Evolutionary conservation across 495 filamentous ascomycete species (phyloP).

Genomic region (Aspergillus ellipticus): DNA sequence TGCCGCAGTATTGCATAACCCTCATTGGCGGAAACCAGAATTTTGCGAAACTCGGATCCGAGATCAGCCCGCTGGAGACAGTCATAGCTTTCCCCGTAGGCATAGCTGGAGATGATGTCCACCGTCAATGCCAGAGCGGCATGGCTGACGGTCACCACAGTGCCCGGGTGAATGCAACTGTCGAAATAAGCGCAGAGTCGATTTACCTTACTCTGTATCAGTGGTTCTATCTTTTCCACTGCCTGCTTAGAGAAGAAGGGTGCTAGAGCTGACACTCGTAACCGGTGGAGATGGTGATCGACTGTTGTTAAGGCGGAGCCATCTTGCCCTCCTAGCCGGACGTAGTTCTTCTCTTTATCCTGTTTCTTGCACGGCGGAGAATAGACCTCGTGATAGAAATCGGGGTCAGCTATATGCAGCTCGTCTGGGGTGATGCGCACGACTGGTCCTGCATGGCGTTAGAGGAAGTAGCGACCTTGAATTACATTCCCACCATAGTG

Average conservation of each 20-base stretch:
- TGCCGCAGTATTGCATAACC: not conserved
- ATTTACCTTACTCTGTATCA: not conserved
- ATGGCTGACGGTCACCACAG: not conserved
- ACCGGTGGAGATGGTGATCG: not conserved
- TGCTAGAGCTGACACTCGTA: not conserved
- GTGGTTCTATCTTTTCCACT: not conserved
- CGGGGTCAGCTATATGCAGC: slow-evolving; percentile 49
- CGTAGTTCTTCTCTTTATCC: not conserved
- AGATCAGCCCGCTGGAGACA: not conserved
- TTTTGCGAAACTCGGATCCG: not conserved
- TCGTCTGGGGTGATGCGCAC: slow-evolving; percentile 54
- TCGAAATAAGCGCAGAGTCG: not conserved
- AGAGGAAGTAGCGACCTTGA: no score
- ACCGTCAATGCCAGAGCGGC: not conserved
- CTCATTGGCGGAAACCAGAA: not conserved
- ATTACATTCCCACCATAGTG: no score
- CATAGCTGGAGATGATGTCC: not conserved
- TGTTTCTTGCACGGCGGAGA: slow-evolving; percentile 2
- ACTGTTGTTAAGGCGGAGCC: not conserved
- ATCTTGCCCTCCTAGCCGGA: not conserved
- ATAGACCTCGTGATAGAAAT: slow-evolving; percentile 49
- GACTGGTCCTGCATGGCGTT: slow-evolving; percentile 41
- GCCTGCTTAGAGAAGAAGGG: not conserved
- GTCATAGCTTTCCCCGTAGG: not conserved
- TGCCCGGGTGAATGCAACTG: not conserved